These are phyloP conservation scores for Alternaria angustiovoidea DNA, from an alignment of 2,329 filamentous ascomycete genomes.

Conservation along the genomic window DNA sequence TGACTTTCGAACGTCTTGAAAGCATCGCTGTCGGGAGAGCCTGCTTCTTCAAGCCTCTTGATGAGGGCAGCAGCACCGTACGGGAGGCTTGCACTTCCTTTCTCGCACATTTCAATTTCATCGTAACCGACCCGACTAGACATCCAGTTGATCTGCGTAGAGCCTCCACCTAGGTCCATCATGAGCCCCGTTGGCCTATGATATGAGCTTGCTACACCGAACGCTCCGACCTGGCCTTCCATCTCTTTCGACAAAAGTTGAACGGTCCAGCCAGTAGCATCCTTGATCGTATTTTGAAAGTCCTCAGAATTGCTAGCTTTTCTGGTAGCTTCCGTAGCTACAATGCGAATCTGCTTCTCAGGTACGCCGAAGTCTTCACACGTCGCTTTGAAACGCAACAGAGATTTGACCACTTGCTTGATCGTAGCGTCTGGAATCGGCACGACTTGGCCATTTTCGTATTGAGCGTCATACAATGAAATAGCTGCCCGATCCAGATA, in stretches of 20 bases:
- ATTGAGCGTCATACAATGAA: slow-evolving; percentile 84
- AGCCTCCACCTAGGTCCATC: slow-evolving; percentile 84
- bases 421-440: slow-evolving; percentile 70
- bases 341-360: slow-evolving; percentile 70
- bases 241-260: slow-evolving; percentile 78
- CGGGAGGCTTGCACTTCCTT: slow-evolving; percentile 70
- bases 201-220: slow-evolving; percentile 82
- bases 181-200: slow-evolving; percentile 76
- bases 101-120: slow-evolving; percentile 46
- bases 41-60: slow-evolving; percentile 56
- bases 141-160: slow-evolving; percentile 75
- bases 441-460: slow-evolving; percentile 52
- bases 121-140: slow-evolving; percentile 56
- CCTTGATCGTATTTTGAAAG: slow-evolving; percentile 71
- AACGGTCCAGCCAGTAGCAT: slow-evolving; percentile 72
- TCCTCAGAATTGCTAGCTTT: slow-evolving; percentile 76
- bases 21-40: slow-evolving; percentile 52
- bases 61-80: slow-evolving; percentile 74
- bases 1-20: slow-evolving; percentile 59
- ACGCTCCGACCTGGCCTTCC: slow-evolving; percentile 82
- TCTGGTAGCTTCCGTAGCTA: slow-evolving; percentile 90
- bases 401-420: slow-evolving; percentile 67
- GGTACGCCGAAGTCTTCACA: slow-evolving; percentile 76
- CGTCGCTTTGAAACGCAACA: slow-evolving; percentile 75
- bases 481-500: slow-evolving; percentile 82